These are phyloP conservation scores for Erysimum cheiri DNA, from an alignment of 441 rosid genomes.

Conservation along the genomic window DNA sequence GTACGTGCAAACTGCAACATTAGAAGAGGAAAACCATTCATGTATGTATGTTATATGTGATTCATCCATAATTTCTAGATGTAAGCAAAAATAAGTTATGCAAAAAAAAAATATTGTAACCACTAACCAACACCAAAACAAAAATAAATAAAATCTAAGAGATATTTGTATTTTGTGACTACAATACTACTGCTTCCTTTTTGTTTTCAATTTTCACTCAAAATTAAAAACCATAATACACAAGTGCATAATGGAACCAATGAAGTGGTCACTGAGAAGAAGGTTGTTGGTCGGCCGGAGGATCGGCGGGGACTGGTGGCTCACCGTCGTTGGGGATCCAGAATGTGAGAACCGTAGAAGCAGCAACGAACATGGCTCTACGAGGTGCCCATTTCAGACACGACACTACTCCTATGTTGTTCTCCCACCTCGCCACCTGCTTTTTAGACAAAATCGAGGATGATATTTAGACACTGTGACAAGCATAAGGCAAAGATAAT, in stretches of 20 bases:
- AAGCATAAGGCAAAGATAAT: neutral
- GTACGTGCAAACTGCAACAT: too few relatives aligned
- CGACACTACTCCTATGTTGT: conserved; percentile 76
- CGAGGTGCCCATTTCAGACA: conserved; percentile 99
- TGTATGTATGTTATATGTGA: neutral
- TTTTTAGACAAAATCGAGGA: neutral
- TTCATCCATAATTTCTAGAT: neutral
- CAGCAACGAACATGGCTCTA: conserved; percentile 87
- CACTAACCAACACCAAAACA: neutral
- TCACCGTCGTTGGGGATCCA: conserved; percentile 81
- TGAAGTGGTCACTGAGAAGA: conserved; percentile 25
- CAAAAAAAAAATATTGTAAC: neutral
- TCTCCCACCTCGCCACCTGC: conserved; percentile 85
- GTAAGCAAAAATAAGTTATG: neutral
- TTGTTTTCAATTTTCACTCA: neutral
- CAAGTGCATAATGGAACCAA: conserved; percentile 15
- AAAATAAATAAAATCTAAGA: neutral
- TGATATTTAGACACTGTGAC: conserved; percentile 17
- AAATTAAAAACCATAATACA: conserved; percentile 9
- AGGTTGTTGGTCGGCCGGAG: conserved; percentile 30
- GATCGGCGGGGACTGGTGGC: conserved; percentile 42
- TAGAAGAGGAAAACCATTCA: neutral
- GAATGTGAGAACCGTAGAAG: conserved; percentile 82
- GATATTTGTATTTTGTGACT: neutral
- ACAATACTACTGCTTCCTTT: neutral